Conservation (phyloP, 73 alveolate genomes). For the Paramecium tetraurelia region DNA sequence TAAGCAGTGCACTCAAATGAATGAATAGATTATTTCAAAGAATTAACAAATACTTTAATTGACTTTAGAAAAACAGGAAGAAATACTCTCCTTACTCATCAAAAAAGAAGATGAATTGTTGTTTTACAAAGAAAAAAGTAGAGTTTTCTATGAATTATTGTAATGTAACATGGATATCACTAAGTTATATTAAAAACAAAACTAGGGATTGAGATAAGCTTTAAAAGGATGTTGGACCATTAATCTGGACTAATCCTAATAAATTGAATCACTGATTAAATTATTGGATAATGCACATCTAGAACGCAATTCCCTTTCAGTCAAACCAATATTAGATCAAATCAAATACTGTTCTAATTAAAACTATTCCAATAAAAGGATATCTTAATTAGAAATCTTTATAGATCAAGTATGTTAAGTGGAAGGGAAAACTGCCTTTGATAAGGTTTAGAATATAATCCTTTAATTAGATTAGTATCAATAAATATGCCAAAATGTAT, state of each 20-base stretch:
- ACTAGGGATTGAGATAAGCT: neutral
- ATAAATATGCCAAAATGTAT: neutral
- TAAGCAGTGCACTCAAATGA: neutral
- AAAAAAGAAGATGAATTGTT: neutral
- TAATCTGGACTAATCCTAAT: neutral
- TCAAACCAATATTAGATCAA: neutral
- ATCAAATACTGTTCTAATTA: neutral
- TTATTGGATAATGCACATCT: neutral
- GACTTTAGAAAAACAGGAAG: neutral
- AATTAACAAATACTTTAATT: neutral
- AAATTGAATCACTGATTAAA: neutral
- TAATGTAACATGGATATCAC: neutral
- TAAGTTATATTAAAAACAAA: neutral
- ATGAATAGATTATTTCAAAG: neutral
- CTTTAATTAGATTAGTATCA: neutral
- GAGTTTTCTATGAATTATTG: neutral
- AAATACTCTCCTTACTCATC: neutral
- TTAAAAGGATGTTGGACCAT: conserved; percentile 9
- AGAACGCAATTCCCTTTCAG: neutral
- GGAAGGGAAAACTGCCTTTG: neutral
- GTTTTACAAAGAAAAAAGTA: neutral
- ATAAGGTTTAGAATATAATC: neutral
- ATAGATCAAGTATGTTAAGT: neutral
- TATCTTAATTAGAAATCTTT: neutral
- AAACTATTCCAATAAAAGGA: neutral